phyloP scores from a whole-genome alignment of 1,284 basidiomycete genomes.

The Cryptococcus sp. region DNA sequence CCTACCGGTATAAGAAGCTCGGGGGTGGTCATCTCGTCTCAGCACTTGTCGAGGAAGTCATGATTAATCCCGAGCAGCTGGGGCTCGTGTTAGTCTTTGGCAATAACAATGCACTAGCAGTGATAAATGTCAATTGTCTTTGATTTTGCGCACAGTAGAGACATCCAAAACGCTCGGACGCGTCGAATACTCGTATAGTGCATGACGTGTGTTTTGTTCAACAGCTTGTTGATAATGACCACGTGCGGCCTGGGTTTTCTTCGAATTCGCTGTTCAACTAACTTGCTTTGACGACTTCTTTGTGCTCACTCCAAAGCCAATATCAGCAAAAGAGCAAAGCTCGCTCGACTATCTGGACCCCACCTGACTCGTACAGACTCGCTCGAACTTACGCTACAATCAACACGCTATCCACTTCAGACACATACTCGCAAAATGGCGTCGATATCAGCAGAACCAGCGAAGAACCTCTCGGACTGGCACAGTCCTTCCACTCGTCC shows the following conservation, averaged over 20 bases:
- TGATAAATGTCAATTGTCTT: not conserved
- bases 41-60: not conserved
- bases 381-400: not conserved
- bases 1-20: conserved; percentile 41
- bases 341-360: not conserved
- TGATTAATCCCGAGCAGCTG: not conserved
- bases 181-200: not conserved
- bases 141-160: not conserved
- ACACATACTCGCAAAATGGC: conserved; percentile 27
- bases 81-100: not conserved
- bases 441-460: conserved; percentile 31
- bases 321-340: not conserved
- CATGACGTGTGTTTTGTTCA: not conserved
- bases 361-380: not conserved
- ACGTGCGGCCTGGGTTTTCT: conserved; percentile 9
- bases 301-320: not conserved
- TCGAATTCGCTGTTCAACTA: conserved; percentile 3
- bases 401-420: not conserved
- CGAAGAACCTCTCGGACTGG: conserved; percentile 50
- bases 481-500: conserved; percentile 68
- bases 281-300: not conserved
- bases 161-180: not conserved
- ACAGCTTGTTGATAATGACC: not conserved
- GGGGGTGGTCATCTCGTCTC: conserved; percentile 36
- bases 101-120: too few relatives aligned